Evolutionary conservation across 1,284 basidiomycete species (phyloP).

Genomic region (Irpex sp.): DNA sequence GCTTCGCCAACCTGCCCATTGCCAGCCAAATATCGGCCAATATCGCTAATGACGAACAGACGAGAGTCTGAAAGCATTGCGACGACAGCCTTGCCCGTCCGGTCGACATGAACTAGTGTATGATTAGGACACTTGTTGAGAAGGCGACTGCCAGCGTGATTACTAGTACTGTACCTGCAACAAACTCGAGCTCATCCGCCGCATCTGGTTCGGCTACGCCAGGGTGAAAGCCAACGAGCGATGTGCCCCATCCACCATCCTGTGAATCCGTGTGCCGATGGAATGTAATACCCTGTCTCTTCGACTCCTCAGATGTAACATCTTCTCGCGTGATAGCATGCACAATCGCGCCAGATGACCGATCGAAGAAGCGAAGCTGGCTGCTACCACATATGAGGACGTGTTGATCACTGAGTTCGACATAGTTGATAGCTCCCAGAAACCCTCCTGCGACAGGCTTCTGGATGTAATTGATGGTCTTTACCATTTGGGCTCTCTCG

Average conservation of each 20-base stretch:
- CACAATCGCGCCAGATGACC: slow-evolving; percentile 41
- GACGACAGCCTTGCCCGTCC: slow-evolving; percentile 43
- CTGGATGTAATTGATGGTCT: slow-evolving; percentile 44
- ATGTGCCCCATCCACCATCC: background rate
- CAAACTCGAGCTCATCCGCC: slow-evolving; percentile 15
- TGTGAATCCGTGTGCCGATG: background rate
- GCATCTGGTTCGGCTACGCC: background rate
- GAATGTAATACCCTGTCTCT: background rate
- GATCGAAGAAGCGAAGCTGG: slow-evolving; percentile 50
- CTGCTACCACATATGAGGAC: slow-evolving; percentile 55
- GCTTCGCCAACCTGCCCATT: slow-evolving; percentile 32
- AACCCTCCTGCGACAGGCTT: slow-evolving; percentile 11
- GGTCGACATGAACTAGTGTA: slow-evolving; percentile 30
- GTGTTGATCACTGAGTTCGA: slow-evolving; percentile 58
- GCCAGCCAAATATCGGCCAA: slow-evolving; percentile 39
- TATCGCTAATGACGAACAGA: slow-evolving; percentile 51
- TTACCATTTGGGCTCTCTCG: slow-evolving; percentile 39
- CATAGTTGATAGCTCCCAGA: slow-evolving; percentile 52
- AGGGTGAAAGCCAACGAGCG: background rate
- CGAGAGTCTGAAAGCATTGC: slow-evolving; percentile 39
- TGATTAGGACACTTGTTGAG: background rate
- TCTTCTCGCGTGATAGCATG: slow-evolving; percentile 30
- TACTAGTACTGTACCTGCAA: slow-evolving; percentile 23
- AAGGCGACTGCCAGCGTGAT: background rate
- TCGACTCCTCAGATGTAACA: background rate